phyloP scores from a whole-genome alignment of 768 basidiomycete genomes.

The Clitopilus passeckerianus region DNA sequence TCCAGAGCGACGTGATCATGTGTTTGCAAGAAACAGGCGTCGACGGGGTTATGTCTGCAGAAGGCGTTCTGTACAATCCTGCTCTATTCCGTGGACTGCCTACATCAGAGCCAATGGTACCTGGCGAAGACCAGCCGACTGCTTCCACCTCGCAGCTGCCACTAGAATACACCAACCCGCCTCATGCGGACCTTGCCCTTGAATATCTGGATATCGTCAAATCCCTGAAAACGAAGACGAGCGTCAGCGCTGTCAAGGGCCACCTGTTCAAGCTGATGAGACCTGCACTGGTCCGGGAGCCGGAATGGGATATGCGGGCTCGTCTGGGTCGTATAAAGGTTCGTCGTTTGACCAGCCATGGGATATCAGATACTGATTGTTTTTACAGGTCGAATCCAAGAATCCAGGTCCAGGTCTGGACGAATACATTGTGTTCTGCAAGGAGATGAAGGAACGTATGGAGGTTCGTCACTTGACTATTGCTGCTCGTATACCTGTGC shows the following conservation, averaged over 20 bases:
- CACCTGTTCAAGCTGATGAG: constrained; percentile 93
- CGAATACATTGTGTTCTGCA: constrained; percentile 48
- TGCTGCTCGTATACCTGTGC: constrained; percentile 2
- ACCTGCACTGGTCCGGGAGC: constrained; percentile 61
- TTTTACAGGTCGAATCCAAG: constrained; percentile 10
- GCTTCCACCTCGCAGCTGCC: constrained; percentile 5
- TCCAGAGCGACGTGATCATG: constrained; percentile 71
- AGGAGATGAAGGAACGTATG: constrained; percentile 57
- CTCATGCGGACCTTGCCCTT: constrained; percentile 63
- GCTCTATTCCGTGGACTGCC: constrained; percentile 56
- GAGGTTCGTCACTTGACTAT: constrained; percentile 20
- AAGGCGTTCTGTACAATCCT: constrained; percentile 92
- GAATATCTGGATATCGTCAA: constrained; percentile 85
- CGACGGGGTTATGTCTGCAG: constrained; percentile 93
- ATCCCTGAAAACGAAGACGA: constrained; percentile 63
- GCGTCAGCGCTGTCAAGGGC: constrained; percentile 76
- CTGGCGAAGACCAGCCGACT: constrained; percentile 1
- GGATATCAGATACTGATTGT: not conserved
- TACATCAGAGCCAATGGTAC: constrained; percentile 2
- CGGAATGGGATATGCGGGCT: constrained; percentile 59
- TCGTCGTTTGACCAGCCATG: not conserved
- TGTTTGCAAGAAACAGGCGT: constrained; percentile 84
- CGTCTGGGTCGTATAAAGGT: constrained; percentile 49
- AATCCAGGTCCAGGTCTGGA: constrained; percentile 23
- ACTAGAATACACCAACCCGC: constrained; percentile 25